Base-by-base conservation (phyloP, 2,329 filamentous ascomycete species). In the Neopestalotiopsis sp. region DNA sequence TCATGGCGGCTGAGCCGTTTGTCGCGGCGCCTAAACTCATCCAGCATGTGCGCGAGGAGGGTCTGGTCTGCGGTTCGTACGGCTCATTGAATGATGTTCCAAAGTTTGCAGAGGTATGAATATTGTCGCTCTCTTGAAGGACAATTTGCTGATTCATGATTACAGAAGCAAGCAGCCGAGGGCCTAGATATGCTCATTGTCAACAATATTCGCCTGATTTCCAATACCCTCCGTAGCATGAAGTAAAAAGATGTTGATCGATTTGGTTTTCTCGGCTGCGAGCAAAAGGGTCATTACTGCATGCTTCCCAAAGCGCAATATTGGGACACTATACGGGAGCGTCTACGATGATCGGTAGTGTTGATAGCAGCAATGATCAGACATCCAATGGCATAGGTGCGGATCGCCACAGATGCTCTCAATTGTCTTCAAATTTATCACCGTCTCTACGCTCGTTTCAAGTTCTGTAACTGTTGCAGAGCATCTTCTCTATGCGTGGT, bases 41-140 rank as follows among this genome's bases (percentile, higher is more conserved):
- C 32, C 10, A 53, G 30, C 58, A 67, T 38, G 66, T 70, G 28
- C 65, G 61, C 42, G 59, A 67, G 3, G 63, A 56, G 0, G 69
- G 66, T 6, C 30, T 70, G 14, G 63, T 63, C 34, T 68, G 66
- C 12, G 69, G 63, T 6, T 68, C 66, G 45, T 70, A 70, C n/a
- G 66, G 69, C 5, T 63, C 66, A 1, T 40, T 70, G 57, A 70
- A 70, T 30, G 69, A 70, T 28, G 49, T 64, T 4, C 66, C 69
- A 4, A 62, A 30, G 14, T 59, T 66, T 24, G 69, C 69, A 13
- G 61, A 66, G 62, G 66, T 67, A 66, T 56, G 49, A 6, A 24
- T 24, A 24, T 69, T 6, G 9, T 40, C 12, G 3, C 34, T 40
- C 20, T 7, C 10, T 34, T 2, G 13, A n/a, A 45, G 4, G 32